phyloP scores from a whole-genome alignment of 805 yeast genomes.

The Yamadazyma nakazawae region DNA sequence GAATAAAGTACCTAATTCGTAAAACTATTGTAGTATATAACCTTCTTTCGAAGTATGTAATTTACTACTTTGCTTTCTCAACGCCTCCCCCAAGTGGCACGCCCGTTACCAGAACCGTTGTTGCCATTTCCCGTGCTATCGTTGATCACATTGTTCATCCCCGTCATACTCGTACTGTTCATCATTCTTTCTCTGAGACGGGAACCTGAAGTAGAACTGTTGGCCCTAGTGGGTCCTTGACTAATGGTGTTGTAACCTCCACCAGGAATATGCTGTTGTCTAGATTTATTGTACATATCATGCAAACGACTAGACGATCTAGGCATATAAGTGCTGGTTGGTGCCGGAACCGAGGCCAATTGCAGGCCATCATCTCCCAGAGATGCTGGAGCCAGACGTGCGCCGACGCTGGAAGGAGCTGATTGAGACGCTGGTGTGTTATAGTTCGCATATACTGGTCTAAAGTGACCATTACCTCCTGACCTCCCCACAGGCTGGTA shows the following conservation, averaged over 20 bases:
- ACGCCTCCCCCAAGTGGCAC: slow-evolving; percentile 12
- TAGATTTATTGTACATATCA: slow-evolving; percentile 39
- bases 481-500: neutral
- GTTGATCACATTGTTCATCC: slow-evolving; percentile 10
- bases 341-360: slow-evolving; percentile 1
- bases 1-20: too few species aligned
- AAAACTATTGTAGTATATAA: too few species aligned
- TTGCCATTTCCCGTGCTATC: neutral
- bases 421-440: slow-evolving; percentile 6
- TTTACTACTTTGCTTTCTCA: neutral
- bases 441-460: slow-evolving; percentile 26
- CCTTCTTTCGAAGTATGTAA: too few species aligned
- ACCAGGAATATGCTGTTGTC: slow-evolving; percentile 36
- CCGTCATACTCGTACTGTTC: slow-evolving; percentile 16
- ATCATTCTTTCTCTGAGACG: slow-evolving; percentile 30
- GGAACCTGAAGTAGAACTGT: slow-evolving; percentile 26
- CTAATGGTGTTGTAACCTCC: slow-evolving; percentile 23
- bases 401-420: neutral
- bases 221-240: slow-evolving; percentile 21
- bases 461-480: slow-evolving; percentile 16
- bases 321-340: slow-evolving; percentile 22
- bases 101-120: slow-evolving; percentile 3
- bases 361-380: neutral
- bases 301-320: slow-evolving; percentile 34
- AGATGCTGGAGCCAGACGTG: neutral